A percentile compares a stretch with the other conserved stretches of the same genome.
Evolutionary conservation across 768 basidiomycete genomes (phyloP).

Genomic region (Boletus rex-veris): DNA sequence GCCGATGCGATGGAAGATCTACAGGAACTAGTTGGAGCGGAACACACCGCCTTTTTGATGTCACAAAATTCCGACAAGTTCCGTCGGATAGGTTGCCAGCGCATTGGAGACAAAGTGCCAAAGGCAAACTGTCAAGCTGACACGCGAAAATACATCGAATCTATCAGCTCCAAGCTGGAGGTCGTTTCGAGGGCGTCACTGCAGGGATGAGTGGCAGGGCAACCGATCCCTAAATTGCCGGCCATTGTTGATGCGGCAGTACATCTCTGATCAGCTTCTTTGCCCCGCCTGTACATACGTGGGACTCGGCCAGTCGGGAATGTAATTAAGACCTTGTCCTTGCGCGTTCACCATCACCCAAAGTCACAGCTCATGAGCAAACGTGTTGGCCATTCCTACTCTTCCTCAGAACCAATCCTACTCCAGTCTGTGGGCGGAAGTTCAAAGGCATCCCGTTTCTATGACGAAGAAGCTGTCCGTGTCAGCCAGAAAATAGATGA

Average conservation of each 20-base stretch:
- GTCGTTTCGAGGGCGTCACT: no score
- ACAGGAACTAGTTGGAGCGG: conserved; percentile 2
- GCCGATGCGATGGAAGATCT: conserved; percentile 9
- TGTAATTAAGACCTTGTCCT: conserved; percentile 29
- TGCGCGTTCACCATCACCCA: conserved; percentile 17
- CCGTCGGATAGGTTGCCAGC: not conserved
- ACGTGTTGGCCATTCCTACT: conserved; percentile 28
- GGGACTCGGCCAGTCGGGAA: conserved; percentile 31
- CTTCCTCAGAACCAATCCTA: conserved; percentile 30
- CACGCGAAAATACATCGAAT: not conserved
- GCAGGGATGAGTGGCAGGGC: no score
- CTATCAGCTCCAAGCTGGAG: no score
- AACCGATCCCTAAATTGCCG: conserved; percentile 8
- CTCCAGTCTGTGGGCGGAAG: conserved; percentile 32
- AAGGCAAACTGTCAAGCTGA: not conserved
- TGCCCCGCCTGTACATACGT: conserved; percentile 36
- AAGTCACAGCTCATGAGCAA: conserved; percentile 21
- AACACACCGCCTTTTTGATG: conserved; percentile 15
- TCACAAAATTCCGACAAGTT: not conserved
- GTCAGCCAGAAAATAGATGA: conserved; percentile 55
- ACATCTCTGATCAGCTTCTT: conserved; percentile 31
- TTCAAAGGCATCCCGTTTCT: conserved; percentile 30
- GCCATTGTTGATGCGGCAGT: conserved; percentile 28
- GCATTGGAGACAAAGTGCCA: no score
- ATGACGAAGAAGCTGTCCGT: conserved; percentile 44